phyloP scores from a whole-genome alignment of 805 yeast genomes.

The Sungouiozyma ichnusensis region DNA sequence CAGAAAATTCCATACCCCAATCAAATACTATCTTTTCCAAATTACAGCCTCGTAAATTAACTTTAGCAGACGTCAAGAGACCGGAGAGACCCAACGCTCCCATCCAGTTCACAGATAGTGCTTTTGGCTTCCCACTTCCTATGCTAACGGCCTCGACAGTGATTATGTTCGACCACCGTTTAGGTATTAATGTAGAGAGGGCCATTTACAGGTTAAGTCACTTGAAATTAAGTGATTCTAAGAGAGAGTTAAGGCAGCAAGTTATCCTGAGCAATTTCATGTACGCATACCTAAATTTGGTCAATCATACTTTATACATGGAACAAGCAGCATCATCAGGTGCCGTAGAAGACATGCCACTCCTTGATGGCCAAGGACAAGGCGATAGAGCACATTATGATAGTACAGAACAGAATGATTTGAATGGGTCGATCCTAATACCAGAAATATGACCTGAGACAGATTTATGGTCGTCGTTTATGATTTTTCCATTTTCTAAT shows the following conservation, averaged over 20 bases:
- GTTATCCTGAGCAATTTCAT: constrained; percentile 89
- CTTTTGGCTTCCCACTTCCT: constrained; percentile 81
- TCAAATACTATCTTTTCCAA: constrained; percentile 4
- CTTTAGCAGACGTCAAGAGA: constrained; percentile 29
- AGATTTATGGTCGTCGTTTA: neutral
- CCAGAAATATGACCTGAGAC: constrained; percentile 10
- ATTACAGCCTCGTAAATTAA: constrained; percentile 27
- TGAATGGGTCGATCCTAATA: constrained; percentile 21
- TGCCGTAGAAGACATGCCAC: constrained; percentile 3
- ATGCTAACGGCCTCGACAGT: constrained; percentile 68
- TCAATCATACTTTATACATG: constrained; percentile 77
- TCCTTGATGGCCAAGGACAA: neutral
- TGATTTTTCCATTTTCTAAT: neutral
- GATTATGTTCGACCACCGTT: constrained; percentile 73
- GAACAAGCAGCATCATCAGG: constrained; percentile 44
- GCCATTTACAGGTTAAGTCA: constrained; percentile 92
- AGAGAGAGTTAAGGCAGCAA: constrained; percentile 83
- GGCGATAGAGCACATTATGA: neutral
- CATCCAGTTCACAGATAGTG: constrained; percentile 58
- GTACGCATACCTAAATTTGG: constrained; percentile 92
- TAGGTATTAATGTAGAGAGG: constrained; percentile 91
- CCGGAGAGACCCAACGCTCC: constrained; percentile 43
- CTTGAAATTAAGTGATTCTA: constrained; percentile 86
- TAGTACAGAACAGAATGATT: constrained; percentile 10
- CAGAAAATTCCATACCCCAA: neutral